phyloP scores from a whole-genome alignment of 73 alveolate genomes.

The Tetrahymena borealis region DNA sequence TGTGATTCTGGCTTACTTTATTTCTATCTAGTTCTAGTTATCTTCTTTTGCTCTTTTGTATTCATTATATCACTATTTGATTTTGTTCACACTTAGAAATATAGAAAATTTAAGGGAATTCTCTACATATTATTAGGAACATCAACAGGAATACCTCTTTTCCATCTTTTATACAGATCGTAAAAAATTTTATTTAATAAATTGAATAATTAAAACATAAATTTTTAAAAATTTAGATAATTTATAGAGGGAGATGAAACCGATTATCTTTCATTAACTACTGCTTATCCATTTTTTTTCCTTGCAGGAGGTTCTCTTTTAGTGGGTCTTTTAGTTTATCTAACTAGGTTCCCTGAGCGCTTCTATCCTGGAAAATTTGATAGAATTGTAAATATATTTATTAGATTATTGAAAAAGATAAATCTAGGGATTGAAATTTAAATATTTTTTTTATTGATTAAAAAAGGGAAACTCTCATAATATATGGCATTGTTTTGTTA shows the following conservation, averaged over 20 bases:
- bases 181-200: conserved; percentile 1
- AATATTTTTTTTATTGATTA: background rate
- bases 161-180: conserved; percentile 40
- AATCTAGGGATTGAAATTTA: background rate
- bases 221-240: background rate
- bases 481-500: background rate
- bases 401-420: background rate
- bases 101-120: conserved; percentile 49
- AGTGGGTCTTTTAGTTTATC: conserved; percentile 55
- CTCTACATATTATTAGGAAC: conserved; percentile 45
- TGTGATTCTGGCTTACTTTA: conserved; percentile 43
- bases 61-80: conserved; percentile 53
- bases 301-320: conserved; percentile 36
- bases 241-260: conserved; percentile 17
- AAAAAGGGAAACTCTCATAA: background rate
- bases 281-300: conserved; percentile 25
- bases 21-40: conserved; percentile 39
- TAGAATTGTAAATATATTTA: conserved; percentile 51
- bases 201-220: background rate
- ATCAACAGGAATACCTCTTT: conserved; percentile 49
- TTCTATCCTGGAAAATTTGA: conserved; percentile 73
- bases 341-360: conserved; percentile 78
- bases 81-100: conserved; percentile 51
- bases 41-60: conserved; percentile 41
- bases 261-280: conserved; percentile 31